A percentile compares a stretch with the other conserved stretches of the same genome.
phyloP scores from a whole-genome alignment of 139 green algal genomes.

The Micractinium conductrix region DNA sequence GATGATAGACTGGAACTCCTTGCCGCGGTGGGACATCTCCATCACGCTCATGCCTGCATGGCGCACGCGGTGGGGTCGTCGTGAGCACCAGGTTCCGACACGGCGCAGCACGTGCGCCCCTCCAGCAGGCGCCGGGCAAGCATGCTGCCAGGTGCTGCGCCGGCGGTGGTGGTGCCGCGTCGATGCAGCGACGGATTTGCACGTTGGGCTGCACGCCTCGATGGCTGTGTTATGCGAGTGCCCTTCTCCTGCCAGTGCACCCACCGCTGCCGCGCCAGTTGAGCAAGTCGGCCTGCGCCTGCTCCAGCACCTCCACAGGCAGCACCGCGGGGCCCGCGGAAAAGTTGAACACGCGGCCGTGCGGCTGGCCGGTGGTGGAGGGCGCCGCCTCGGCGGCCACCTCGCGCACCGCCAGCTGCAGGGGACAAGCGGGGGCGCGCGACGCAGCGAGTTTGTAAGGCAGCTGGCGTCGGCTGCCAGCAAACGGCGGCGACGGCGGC shows the following conservation, averaged over 20 bases:
- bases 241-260: too few relatives aligned
- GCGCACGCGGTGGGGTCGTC: neutral
- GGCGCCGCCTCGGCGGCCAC: neutral
- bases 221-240: too few relatives aligned
- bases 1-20: conserved; percentile 94
- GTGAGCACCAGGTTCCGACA: too few relatives aligned
- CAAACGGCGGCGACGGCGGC: neutral
- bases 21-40: conserved; percentile 99
- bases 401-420: conserved; percentile 21
- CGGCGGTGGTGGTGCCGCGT: too few relatives aligned
- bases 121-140: too few relatives aligned
- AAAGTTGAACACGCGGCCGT: conserved; percentile 86
- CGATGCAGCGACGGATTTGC: too few relatives aligned
- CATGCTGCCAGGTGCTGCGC: too few relatives aligned
- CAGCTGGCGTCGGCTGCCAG: too few relatives aligned
- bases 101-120: too few relatives aligned
- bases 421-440: neutral
- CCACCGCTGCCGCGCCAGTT: conserved; percentile 81
- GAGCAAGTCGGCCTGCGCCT: conserved; percentile 92
- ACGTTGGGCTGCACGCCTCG: too few relatives aligned
- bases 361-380: conserved; percentile 41
- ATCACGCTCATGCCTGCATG: conserved; percentile 92
- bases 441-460: neutral
- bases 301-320: conserved; percentile 91
- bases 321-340: conserved; percentile 92